phyloP scores from a whole-genome alignment of 75 land plant species.

The Isoetes taiwanensis region DNA sequence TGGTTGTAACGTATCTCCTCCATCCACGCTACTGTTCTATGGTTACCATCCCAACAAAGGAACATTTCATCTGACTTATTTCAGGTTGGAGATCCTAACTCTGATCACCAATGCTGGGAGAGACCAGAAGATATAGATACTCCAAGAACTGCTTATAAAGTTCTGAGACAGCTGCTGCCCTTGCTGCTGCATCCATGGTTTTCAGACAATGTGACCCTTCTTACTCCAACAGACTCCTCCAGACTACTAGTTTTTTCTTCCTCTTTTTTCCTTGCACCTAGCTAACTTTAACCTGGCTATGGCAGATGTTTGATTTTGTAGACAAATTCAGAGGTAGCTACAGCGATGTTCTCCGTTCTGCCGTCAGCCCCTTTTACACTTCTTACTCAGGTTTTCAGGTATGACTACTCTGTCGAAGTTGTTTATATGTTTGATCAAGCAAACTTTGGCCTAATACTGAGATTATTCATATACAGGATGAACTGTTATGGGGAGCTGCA shows the following conservation, averaged over 20 bases:
- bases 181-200: slow-evolving; percentile 60
- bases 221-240: slow-evolving; percentile 35
- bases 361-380: not conserved
- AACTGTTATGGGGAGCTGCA: slow-evolving; percentile 87
- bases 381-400: not conserved
- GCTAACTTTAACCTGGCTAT: not conserved
- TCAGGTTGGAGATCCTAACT: slow-evolving; percentile 54
- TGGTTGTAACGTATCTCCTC: too few relatives aligned
- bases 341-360: not conserved
- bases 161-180: slow-evolving; percentile 69
- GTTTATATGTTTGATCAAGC: too few relatives aligned
- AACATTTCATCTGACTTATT: too few relatives aligned
- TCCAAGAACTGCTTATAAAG: slow-evolving; percentile 33
- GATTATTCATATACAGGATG: too few relatives aligned
- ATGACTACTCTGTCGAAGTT: too few relatives aligned
- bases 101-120: slow-evolving; percentile 68
- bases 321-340: not conserved
- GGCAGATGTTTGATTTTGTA: not conserved
- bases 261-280: too few relatives aligned
- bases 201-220: slow-evolving; percentile 32
- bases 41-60: too few relatives aligned
- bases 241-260: slow-evolving; percentile 30
- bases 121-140: slow-evolving; percentile 83
- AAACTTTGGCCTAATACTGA: too few relatives aligned
- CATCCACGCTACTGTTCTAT: too few relatives aligned